These are phyloP conservation scores for Ceratocystis variospora DNA, from an alignment of 2,329 filamentous ascomycete genomes.

Conservation along the genomic window DNA sequence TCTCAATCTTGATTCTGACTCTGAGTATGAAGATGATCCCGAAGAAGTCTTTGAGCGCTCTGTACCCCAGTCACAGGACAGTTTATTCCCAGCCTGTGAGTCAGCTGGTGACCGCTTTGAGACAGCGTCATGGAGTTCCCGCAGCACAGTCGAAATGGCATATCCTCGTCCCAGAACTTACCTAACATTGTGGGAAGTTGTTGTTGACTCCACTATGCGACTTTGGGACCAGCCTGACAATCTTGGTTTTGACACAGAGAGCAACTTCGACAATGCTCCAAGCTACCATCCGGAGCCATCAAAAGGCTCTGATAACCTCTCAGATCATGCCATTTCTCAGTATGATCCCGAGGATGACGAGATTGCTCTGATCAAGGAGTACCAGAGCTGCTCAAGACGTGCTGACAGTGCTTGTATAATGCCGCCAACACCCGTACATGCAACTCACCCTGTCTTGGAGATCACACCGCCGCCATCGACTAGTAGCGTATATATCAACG, in stretches of 20 bases:
- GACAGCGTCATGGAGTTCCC: background rate
- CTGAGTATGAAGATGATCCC: background rate
- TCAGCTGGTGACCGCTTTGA: background rate
- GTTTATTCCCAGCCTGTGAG: background rate
- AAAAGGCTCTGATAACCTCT: background rate
- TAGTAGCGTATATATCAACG: conserved; percentile 12
- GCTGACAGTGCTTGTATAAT: conserved; percentile 6
- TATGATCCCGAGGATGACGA: conserved; percentile 1
- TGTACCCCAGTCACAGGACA: background rate
- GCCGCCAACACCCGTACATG: background rate
- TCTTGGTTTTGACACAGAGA: background rate
- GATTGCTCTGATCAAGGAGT: background rate
- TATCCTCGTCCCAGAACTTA: conserved; percentile 2
- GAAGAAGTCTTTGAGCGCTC: background rate
- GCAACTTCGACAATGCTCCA: background rate
- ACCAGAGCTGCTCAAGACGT: background rate
- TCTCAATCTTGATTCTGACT: background rate
- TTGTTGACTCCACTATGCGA: conserved; percentile 11
- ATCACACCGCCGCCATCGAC: background rate
- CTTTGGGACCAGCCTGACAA: conserved; percentile 13
- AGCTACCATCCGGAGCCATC: background rate
- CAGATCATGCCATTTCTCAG: background rate
- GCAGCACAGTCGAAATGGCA: background rate
- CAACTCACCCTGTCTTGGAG: background rate
- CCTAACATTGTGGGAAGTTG: conserved; percentile 8